phyloP scores from a whole-genome alignment of 345 rosid genomes.

The Populus deltoides region DNA sequence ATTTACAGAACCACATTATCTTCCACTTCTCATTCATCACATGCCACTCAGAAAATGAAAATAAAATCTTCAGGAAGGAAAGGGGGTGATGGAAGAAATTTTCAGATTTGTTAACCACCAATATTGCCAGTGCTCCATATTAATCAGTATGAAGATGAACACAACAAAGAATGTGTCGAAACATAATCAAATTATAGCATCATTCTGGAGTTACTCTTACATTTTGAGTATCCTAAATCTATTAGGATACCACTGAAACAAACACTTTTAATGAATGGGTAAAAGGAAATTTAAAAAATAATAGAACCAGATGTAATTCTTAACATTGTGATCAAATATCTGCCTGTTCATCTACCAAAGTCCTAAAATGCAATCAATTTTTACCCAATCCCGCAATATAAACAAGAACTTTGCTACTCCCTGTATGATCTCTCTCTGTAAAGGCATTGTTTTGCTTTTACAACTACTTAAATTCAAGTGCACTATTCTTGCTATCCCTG shows the following conservation, averaged over 20 bases:
- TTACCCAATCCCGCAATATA: background rate
- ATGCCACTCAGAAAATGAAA: background rate
- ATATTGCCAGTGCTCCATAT: background rate
- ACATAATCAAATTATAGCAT: background rate
- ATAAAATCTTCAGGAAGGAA: background rate
- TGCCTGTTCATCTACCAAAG: slow-evolving; percentile 4
- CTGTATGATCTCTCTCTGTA: background rate
- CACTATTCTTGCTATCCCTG: background rate
- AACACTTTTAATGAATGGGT: background rate
- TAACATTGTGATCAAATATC: background rate
- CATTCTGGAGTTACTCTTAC: background rate
- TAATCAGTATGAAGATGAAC: background rate
- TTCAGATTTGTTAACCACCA: background rate
- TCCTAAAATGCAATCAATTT: background rate
- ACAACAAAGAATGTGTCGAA: background rate
- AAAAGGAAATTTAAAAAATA: background rate
- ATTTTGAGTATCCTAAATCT: background rate
- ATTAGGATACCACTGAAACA: background rate
- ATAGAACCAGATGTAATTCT: background rate
- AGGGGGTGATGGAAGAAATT: background rate
- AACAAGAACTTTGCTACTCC: background rate
- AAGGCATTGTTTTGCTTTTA: background rate
- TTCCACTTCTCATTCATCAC: background rate
- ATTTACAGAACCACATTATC: background rate
- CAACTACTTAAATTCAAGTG: background rate